Evolutionary conservation across 176 grass and related monocot species (phyloP), one percentile per base, ranked within the genome.

Genomic region (Areca catechu): DNA sequence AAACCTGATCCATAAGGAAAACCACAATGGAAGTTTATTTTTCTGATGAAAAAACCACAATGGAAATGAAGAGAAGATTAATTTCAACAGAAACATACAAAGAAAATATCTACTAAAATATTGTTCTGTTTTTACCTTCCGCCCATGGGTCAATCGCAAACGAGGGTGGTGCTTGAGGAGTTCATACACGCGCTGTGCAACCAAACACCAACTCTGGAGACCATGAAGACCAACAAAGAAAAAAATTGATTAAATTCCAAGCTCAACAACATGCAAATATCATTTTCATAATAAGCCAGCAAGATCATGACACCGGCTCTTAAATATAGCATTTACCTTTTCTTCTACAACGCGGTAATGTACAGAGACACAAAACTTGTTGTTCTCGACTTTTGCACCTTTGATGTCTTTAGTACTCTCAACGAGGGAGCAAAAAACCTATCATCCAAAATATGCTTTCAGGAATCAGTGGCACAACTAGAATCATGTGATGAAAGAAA

Each of bases 281-380:
- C 9, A 43, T 43, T 43, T 10, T 43, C 34, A 43, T 43, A 43
- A 43, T 43, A 14, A 43, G 10, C 34, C 30, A 43, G 34, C 7
- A 9, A 43, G 7, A 43, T 43, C 34, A 43, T 43, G 34, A 43
- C 34, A 10, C 34, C 10, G 34, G 14, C 34, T 43, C 34, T 43
- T 10, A 28, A 28, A 28, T 28, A 5, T 28, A 43, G 7, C 1
- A 43, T 43, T 62, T 80, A 97, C 92, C 68, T 88, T 66, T 18
- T 72, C 29, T 10, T 83, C 80, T 7, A 97, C 86, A 48, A 91
- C 87, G 52, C 92, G 87, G 28, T 83, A 97, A 88, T 97, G 92
- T 61, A 97, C 80, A 51, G 92, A 88, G 37, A 97, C 80, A 1
- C 86, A 91, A 51, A 91, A 97, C 78, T 88, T 97, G 71, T 97